phyloP scores from a whole-genome alignment of 2,329 filamentous ascomycete species.

The Fusarium burgessii region DNA sequence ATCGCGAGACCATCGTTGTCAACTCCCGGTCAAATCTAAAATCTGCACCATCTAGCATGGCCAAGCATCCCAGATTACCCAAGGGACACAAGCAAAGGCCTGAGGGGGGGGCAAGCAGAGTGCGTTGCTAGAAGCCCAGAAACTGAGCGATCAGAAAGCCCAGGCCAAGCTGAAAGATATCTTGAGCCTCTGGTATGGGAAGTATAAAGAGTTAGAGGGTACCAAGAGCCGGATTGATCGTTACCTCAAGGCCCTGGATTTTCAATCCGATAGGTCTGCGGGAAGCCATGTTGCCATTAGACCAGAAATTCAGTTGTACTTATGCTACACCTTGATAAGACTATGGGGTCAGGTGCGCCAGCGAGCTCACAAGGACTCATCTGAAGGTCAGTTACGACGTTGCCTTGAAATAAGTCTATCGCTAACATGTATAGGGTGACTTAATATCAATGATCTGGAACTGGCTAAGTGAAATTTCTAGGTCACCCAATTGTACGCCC shows the following conservation, averaged over 20 bases:
- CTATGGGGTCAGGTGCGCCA: conserved; percentile 5
- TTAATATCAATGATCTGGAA: conserved; percentile 44
- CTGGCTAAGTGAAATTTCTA: conserved; percentile 36
- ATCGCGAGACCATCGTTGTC: conserved; percentile 73
- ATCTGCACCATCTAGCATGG: neutral
- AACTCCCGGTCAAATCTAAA: neutral
- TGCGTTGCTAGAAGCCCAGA: conserved; percentile 51
- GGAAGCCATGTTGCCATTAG: neutral
- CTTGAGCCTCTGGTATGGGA: conserved; percentile 58
- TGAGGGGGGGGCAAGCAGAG: conserved; percentile 52
- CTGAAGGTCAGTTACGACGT: neutral
- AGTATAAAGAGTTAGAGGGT: conserved; percentile 60
- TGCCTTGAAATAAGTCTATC: neutral
- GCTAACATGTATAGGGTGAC: conserved; percentile 28
- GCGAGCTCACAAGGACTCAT: neutral
- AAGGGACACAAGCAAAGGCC: conserved; percentile 41
- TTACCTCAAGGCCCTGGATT: conserved; percentile 62
- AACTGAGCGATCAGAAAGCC: conserved; percentile 51
- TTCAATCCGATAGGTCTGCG: conserved; percentile 50
- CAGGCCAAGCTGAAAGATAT: conserved; percentile 47
- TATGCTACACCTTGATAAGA: conserved; percentile 3
- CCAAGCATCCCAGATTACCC: conserved; percentile 6
- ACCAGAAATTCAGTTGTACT: conserved; percentile 8
- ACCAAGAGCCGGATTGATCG: conserved; percentile 56
- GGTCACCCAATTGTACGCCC: conserved; percentile 20